phyloP scores from a whole-genome alignment of 306 rosid species.

The Sicyos edulis region DNA sequence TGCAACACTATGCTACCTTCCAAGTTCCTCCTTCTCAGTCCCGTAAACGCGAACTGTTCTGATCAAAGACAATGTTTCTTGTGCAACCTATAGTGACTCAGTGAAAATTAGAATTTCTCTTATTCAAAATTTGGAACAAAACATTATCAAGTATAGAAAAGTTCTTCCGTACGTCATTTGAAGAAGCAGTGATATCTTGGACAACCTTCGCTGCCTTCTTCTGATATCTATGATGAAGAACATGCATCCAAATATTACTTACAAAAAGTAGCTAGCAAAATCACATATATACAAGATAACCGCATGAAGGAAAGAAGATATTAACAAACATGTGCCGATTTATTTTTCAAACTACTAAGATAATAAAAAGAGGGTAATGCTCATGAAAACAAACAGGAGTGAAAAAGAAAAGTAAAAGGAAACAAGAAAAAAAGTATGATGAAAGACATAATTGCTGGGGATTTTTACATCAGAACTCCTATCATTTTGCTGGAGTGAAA shows the following conservation, averaged over 20 bases:
- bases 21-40: conserved; percentile 71
- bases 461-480: no score
- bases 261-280: conserved; percentile 13
- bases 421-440: no score
- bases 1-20: conserved; percentile 49
- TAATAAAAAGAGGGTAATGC: no score
- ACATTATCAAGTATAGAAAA: conserved; percentile 22
- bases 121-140: conserved; percentile 6
- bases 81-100: conserved; percentile 89
- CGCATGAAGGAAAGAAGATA: not conserved
- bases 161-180: conserved; percentile 61
- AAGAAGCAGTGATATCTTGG: conserved; percentile 91
- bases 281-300: conserved; percentile 11
- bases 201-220: conserved; percentile 75
- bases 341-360: no score
- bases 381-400: no score
- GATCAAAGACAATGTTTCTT: conserved; percentile 85
- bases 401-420: no score
- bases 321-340: not conserved
- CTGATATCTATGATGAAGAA: conserved; percentile 58
- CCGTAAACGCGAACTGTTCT: conserved; percentile 95
- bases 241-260: conserved; percentile 11
- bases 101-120: conserved; percentile 11
- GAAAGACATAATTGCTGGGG: no score
- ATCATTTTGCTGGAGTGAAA: no score